A percentile compares a stretch with the other conserved stretches of the same genome.
Conservation (phyloP, 495 filamentous ascomycete species). For the Aspergillus heteromorphus region DNA sequence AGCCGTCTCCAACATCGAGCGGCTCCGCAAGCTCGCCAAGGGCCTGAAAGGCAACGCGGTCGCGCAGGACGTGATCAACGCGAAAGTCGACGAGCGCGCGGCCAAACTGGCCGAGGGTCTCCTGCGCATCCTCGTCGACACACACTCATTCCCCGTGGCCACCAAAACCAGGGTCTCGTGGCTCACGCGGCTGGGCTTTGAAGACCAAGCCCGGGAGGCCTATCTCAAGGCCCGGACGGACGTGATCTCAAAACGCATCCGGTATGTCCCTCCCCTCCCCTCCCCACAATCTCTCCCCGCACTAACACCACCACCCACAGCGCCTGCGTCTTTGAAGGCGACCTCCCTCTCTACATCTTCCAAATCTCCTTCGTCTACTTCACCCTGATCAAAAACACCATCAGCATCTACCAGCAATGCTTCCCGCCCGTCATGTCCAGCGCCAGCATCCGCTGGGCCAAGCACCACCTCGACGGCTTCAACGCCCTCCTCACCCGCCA, state of each 20-base stretch:
- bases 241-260: conserved; percentile 71
- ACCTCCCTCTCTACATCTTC: conserved; percentile 86
- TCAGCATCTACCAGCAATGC: conserved; percentile 80
- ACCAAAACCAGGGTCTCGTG: conserved; percentile 73
- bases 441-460: conserved; percentile 93
- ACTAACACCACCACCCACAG: conserved; percentile 40
- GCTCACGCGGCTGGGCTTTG: conserved; percentile 80
- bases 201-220: conserved; percentile 79
- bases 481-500: conserved; percentile 77
- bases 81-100: conserved; percentile 84
- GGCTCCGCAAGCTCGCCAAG: conserved; percentile 69
- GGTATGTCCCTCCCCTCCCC: conserved; percentile 47
- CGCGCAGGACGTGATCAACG: conserved; percentile 81
- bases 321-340: conserved; percentile 89
- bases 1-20: conserved; percentile 75
- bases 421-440: conserved; percentile 84
- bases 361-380: conserved; percentile 97
- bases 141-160: conserved; percentile 62
- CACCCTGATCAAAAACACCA: conserved; percentile 84
- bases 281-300: neutral
- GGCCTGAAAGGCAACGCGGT: conserved; percentile 76
- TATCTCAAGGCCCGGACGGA: conserved; percentile 75
- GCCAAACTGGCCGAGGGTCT: conserved; percentile 69
- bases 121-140: conserved; percentile 66
- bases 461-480: conserved; percentile 84